These are phyloP conservation scores for Neurospora sp. DNA, from an alignment of 495 filamentous ascomycete genomes.

Conservation along the genomic window DNA sequence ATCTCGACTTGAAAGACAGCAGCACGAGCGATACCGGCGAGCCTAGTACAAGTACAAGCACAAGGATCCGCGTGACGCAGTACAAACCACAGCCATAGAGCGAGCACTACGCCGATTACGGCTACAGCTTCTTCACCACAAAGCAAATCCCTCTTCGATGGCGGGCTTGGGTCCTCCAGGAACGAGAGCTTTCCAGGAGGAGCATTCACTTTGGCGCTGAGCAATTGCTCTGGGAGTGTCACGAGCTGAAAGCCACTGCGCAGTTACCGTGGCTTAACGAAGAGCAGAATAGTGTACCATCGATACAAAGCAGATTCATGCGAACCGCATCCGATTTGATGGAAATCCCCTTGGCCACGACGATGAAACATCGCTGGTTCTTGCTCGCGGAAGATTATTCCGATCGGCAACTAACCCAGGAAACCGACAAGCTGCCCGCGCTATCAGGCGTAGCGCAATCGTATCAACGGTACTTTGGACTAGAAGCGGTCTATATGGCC, in stretches of 20 bases:
- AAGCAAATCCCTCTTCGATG: not conserved
- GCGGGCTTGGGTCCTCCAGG: slow-evolving; percentile 28
- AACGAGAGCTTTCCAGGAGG: slow-evolving; percentile 21
- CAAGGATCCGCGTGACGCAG: not conserved
- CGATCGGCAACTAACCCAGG: slow-evolving; percentile 2
- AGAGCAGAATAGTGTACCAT: too few relatives aligned
- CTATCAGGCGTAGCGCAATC: slow-evolving; percentile 5
- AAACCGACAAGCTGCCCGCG: slow-evolving; percentile 6
- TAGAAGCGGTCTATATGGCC: slow-evolving; percentile 1
- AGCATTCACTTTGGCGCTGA: slow-evolving; percentile 16
- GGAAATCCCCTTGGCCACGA: rapidly evolving
- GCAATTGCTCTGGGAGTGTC: slow-evolving; percentile 26
- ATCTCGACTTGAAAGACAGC: not conserved
- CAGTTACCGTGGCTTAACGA: not conserved
- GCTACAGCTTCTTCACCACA: not conserved
- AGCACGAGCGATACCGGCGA: not conserved
- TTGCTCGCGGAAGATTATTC: slow-evolving; percentile 12
- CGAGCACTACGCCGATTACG: not conserved
- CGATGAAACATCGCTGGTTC: slow-evolving; percentile 10
- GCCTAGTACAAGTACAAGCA: too few relatives aligned
- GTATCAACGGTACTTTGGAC: not conserved
- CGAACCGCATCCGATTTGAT: not conserved
- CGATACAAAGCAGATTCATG: not conserved
- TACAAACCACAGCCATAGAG: not conserved
- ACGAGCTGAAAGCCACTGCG: not conserved